These are phyloP conservation scores for Diversispora epigaea DNA, from an alignment of 192 early-diverging fungal species.

Conservation along the genomic window DNA sequence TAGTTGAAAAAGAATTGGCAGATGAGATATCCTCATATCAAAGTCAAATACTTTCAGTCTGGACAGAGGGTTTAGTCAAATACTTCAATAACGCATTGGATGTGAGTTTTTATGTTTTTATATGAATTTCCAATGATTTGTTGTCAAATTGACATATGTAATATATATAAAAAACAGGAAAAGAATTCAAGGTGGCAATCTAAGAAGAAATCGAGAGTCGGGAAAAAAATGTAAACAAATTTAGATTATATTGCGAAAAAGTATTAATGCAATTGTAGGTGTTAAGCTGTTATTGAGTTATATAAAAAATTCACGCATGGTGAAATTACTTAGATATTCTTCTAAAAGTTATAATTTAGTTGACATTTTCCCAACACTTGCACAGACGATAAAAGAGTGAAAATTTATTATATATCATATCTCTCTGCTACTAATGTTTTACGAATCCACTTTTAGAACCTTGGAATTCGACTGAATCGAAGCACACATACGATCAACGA, in stretches of 20 bases:
- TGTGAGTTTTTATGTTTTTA: slow-evolving; percentile 21
- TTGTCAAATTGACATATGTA: slow-evolving; percentile 7
- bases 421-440: slow-evolving; percentile 28
- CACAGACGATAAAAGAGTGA: slow-evolving; percentile 20
- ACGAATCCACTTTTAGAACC: slow-evolving; percentile 29
- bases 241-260: slow-evolving; percentile 30
- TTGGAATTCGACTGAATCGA: slow-evolving; percentile 33
- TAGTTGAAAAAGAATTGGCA: slow-evolving; percentile 16
- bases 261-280: slow-evolving; percentile 31
- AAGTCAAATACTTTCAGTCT: neutral
- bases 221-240: slow-evolving; percentile 8
- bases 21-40: slow-evolving; percentile 16
- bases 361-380: neutral
- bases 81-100: slow-evolving; percentile 22
- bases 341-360: slow-evolving; percentile 26
- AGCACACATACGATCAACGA: slow-evolving; percentile 20
- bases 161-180: slow-evolving; percentile 29
- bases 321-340: neutral
- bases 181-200: slow-evolving; percentile 32
- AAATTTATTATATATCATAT: slow-evolving; percentile 32
- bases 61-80: slow-evolving; percentile 24
- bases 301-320: neutral
- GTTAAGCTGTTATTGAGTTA: slow-evolving; percentile 4
- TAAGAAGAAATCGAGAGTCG: slow-evolving; percentile 20
- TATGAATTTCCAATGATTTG: neutral